A percentile compares a stretch with the other conserved stretches of the same genome.
phyloP scores from a whole-genome alignment of 2,329 filamentous ascomycete genomes.

The Coniella vitis region DNA sequence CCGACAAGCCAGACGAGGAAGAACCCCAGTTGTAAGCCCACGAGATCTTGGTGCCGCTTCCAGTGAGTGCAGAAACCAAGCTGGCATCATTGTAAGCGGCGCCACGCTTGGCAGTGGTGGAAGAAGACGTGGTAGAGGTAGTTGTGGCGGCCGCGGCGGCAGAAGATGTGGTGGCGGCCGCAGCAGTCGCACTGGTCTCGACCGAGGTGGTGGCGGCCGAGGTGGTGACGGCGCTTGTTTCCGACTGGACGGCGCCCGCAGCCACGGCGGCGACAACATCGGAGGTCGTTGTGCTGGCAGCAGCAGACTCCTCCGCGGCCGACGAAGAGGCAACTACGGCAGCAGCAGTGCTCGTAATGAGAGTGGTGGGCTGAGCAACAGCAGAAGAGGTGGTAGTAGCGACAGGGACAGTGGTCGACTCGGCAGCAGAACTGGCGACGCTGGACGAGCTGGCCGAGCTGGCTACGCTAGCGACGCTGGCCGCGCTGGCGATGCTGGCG shows the following conservation, averaged over 20 bases:
- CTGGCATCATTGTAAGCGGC: conserved; percentile 57
- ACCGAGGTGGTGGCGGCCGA: background rate
- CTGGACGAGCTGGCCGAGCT: background rate
- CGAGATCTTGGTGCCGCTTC: conserved; percentile 34
- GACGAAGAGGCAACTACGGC: conserved; percentile 14
- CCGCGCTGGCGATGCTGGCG: too few relatives aligned
- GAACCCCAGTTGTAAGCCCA: conserved; percentile 69
- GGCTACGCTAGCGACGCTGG: too few relatives aligned
- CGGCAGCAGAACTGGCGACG: background rate
- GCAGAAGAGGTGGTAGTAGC: conserved; percentile 15
- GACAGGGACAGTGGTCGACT: conserved; percentile 6
- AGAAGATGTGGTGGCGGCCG: background rate
- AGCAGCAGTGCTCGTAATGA: conserved; percentile 9
- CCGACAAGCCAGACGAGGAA: conserved; percentile 29
- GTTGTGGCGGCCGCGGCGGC: conserved; percentile 15
- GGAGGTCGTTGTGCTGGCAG: background rate
- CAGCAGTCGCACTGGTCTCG: conserved; percentile 2
- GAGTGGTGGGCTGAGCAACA: conserved; percentile 7
- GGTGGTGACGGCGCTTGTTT: background rate
- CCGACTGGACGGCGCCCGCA: conserved; percentile 17
- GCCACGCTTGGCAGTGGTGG: conserved; percentile 51
- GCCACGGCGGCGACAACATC: background rate
- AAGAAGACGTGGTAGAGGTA: conserved; percentile 14
- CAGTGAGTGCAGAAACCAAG: conserved; percentile 45
- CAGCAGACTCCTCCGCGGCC: background rate